Conservation (phyloP, 129 eudicot species). For the Dittrichia graveolens region DNA sequence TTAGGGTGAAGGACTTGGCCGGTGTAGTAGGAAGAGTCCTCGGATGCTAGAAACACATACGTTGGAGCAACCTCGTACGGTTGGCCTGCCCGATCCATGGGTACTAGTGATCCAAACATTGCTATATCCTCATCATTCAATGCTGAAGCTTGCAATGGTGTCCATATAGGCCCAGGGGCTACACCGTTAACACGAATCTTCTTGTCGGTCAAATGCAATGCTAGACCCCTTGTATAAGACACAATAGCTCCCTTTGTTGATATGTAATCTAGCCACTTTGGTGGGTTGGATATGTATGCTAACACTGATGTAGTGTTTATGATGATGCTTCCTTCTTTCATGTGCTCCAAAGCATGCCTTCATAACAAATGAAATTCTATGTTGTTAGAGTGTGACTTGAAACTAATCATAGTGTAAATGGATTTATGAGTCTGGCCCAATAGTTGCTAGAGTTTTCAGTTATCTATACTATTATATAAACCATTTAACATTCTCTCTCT, state of each 20-base stretch:
- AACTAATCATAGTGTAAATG: too few species aligned
- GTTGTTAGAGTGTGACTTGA: too few species aligned
- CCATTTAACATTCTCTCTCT: too few species aligned
- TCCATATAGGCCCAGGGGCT: conserved; percentile 90
- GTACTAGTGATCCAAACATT: conserved; percentile 50
- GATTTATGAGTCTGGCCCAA: too few species aligned
- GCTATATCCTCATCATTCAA: conserved; percentile 42
- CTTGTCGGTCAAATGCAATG: conserved; percentile 50
- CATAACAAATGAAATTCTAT: too few species aligned
- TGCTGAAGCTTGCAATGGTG: conserved; percentile 68
- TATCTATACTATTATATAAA: too few species aligned
- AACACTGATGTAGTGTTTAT: conserved; percentile 71
- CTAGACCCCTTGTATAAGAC: conserved; percentile 62
- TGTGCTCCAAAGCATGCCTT: conserved; percentile 86
- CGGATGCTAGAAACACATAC: conserved; percentile 69
- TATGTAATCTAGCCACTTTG: conserved; percentile 52
- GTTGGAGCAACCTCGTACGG: conserved; percentile 67
- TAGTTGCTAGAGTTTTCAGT: too few species aligned
- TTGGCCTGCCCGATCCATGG: conserved; percentile 77
- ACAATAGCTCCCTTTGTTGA: conserved; percentile 77
- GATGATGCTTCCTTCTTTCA: conserved; percentile 72
- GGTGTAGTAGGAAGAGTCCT: conserved; percentile 59
- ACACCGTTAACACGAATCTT: conserved; percentile 83
- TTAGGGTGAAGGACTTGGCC: conserved; percentile 85
- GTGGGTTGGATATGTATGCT: conserved; percentile 57